phyloP scores from a whole-genome alignment of 179 eudicot species.

The Drosera spatulata region DNA sequence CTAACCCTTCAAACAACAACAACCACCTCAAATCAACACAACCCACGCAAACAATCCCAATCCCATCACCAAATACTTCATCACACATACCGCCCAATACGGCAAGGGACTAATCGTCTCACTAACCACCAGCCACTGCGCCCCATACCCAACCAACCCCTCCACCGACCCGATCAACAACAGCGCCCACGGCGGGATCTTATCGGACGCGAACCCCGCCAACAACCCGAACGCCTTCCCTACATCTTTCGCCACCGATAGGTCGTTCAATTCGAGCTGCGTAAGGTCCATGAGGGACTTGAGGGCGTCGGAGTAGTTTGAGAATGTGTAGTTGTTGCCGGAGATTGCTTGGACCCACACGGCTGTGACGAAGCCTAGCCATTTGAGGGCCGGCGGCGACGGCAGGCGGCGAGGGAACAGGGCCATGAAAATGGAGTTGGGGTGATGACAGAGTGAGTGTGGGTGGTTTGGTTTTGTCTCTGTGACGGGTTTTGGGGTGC shows the following conservation, averaged over 20 bases:
- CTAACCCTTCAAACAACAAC: not conserved
- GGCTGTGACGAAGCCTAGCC: slow-evolving; percentile 87
- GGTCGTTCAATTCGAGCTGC: slow-evolving; percentile 62
- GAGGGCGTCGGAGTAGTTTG: slow-evolving; percentile 77
- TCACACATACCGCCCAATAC: slow-evolving; percentile 59
- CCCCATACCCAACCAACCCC: slow-evolving; percentile 45
- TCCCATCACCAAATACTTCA: not conserved
- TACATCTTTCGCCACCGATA: slow-evolving; percentile 88
- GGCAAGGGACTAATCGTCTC: slow-evolving; percentile 56
- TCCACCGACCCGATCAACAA: no score
- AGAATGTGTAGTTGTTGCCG: slow-evolving; percentile 89
- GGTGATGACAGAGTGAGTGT: no score
- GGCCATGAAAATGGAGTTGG: no score
- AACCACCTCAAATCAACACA: not conserved
- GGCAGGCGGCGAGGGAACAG: no score
- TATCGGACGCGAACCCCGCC: slow-evolving; percentile 75
- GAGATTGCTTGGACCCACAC: slow-evolving; percentile 89
- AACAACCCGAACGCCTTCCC: slow-evolving; percentile 87
- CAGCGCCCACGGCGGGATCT: slow-evolving; percentile 34
- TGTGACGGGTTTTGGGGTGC: no score
- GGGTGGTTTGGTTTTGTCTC: no score
- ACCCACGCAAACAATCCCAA: not conserved
- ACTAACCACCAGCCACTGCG: slow-evolving; percentile 90
- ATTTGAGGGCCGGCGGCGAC: slow-evolving; percentile 28
- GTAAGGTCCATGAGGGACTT: slow-evolving; percentile 66